phyloP scores from a whole-genome alignment of 257 asterid genomes.

The Solanum phureja region DNA sequence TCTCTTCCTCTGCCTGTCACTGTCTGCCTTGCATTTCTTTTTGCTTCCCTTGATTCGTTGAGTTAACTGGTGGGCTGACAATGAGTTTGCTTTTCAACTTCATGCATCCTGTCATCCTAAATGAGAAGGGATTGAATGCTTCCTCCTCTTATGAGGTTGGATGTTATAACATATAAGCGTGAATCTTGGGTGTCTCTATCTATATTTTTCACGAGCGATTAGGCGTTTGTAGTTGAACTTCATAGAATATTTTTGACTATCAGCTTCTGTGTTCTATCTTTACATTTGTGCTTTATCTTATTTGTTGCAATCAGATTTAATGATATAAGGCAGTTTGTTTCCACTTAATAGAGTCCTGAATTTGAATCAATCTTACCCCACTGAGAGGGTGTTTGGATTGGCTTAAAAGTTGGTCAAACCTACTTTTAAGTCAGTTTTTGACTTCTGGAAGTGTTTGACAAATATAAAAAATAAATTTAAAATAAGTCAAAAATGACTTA shows the following conservation, averaged over 20 bases:
- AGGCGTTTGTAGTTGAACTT: background rate
- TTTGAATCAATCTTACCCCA: background rate
- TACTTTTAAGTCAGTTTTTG: too few species aligned
- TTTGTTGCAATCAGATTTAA: background rate
- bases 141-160: background rate
- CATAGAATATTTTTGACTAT: background rate
- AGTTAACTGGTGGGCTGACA: background rate
- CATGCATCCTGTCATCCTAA: background rate
- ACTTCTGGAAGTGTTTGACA: too few species aligned
- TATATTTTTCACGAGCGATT: background rate
- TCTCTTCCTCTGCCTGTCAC: background rate
- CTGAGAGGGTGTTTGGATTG: too few species aligned
- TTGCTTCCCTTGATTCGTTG: background rate
- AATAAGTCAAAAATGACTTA: too few species aligned
- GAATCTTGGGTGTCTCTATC: background rate
- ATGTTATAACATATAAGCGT: background rate
- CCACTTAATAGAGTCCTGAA: background rate
- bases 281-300: background rate
- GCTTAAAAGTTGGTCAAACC: too few species aligned
- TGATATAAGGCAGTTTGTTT: background rate
- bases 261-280: background rate
- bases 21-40: background rate
- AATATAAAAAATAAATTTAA: too few species aligned
- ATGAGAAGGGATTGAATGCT: background rate
- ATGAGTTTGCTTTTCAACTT: background rate